Percentiles rank a stretch among this genome's conserved stretches.
phyloP scores from a whole-genome alignment of 2,329 filamentous ascomycete species.

The Knufia petricola region DNA sequence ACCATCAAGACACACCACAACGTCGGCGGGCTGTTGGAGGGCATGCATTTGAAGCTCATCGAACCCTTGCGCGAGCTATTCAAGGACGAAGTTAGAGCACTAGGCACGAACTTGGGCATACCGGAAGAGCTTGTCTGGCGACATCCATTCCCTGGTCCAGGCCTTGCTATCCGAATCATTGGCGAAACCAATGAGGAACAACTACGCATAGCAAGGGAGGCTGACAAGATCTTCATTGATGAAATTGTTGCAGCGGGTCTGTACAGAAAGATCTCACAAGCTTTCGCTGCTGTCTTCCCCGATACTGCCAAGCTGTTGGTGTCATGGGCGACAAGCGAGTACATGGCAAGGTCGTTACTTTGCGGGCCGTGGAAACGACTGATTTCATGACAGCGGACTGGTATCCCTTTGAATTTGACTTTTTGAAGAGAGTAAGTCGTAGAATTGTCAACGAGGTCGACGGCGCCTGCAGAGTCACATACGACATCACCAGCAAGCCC shows the following conservation, averaged over 20 bases:
- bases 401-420: conserved; percentile 55
- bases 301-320: conserved; percentile 53
- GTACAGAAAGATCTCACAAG: conserved; percentile 54
- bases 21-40: conserved; percentile 57
- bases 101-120: conserved; percentile 62
- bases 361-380: conserved; percentile 52
- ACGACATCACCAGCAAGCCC: conserved; percentile 52
- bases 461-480: conserved; percentile 58
- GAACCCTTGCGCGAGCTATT: conserved; percentile 72
- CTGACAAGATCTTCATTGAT: conserved; percentile 38
- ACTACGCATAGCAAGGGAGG: conserved; percentile 57
- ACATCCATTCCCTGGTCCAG: conserved; percentile 67
- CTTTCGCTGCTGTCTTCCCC: conserved; percentile 55
- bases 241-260: conserved; percentile 37
- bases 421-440: conserved; percentile 55
- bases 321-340: conserved; percentile 63
- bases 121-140: conserved; percentile 66
- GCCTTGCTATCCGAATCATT: conserved; percentile 68
- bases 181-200: conserved; percentile 75
- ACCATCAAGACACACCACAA: conserved; percentile 69
- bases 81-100: conserved; percentile 68
- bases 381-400: conserved; percentile 70
- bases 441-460: conserved; percentile 68
- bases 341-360: conserved; percentile 52
- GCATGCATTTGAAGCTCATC: conserved; percentile 49